These are phyloP conservation scores for Nicotiana tomentosiformis DNA, from an alignment of 257 asterid genomes.

Conservation along the genomic window DNA sequence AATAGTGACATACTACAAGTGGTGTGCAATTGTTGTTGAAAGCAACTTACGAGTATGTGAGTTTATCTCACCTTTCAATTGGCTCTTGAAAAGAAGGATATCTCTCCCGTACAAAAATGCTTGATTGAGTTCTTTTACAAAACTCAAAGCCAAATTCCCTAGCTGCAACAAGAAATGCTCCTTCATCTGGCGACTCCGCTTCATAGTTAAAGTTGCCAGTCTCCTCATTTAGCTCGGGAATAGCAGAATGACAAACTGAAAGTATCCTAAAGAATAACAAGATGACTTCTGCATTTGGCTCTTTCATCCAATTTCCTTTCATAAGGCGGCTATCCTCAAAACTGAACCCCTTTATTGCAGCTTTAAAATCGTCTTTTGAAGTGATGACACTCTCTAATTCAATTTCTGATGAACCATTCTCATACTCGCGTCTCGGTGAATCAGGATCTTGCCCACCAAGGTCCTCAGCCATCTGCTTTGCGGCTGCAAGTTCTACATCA, in stretches of 20 bases:
- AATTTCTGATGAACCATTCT: conserved; percentile 47
- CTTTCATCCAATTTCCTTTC: conserved; percentile 77
- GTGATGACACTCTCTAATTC: conserved; percentile 62
- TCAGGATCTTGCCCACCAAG: conserved; percentile 42
- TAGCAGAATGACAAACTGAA: conserved; percentile 84
- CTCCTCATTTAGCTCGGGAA: conserved; percentile 79
- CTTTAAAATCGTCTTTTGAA: conserved; percentile 47
- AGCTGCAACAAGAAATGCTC: conserved; percentile 86
- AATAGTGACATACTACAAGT: neutral
- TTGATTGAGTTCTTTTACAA: conserved; percentile 75
- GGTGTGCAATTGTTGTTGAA: neutral
- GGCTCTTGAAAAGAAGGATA: conserved; percentile 68
- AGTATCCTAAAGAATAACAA: conserved; percentile 76
- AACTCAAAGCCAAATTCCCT: conserved; percentile 95
- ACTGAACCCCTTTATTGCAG: conserved; percentile 73
- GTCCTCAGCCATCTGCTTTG: conserved; percentile 81
- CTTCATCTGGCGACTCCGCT: conserved; percentile 96
- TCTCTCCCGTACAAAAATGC: conserved; percentile 64
- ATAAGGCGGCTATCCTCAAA: conserved; percentile 77
- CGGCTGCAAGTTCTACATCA: conserved; percentile 94
- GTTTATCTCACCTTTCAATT: conserved; percentile 50
- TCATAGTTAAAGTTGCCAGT: conserved; percentile 70
- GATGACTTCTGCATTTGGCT: conserved; percentile 51
- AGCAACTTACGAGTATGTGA: neutral
- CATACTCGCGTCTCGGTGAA: conserved; percentile 6